These are phyloP conservation scores for Bryum argenteum DNA, from an alignment of 225 moss, liverwort and hornwort species.

Conservation along the genomic window DNA sequence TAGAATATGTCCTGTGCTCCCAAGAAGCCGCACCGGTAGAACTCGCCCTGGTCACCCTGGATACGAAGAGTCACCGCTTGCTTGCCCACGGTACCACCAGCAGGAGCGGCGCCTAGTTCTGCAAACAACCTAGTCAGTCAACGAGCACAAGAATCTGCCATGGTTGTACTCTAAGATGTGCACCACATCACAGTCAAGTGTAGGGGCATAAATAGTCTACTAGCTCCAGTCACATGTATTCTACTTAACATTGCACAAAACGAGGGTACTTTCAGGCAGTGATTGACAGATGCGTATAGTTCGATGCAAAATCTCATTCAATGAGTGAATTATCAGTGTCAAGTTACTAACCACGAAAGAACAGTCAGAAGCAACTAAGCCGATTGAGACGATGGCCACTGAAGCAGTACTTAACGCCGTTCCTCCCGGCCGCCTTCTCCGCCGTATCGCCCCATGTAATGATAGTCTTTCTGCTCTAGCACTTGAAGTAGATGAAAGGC, in stretches of 20 bases:
- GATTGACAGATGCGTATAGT: too few relatives aligned
- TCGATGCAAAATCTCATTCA: too few relatives aligned
- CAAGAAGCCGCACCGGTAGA: constrained; percentile 11
- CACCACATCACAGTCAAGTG: too few relatives aligned
- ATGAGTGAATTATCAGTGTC: too few relatives aligned
- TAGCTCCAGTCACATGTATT: too few relatives aligned
- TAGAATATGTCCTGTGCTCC: constrained; percentile 22
- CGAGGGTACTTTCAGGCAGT: too few relatives aligned
- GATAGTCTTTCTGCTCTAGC: background rate
- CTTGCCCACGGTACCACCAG: background rate
- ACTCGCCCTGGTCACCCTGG: constrained; percentile 3
- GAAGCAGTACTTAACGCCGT: constrained; percentile 20
- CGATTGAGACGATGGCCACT: background rate
- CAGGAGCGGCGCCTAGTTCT: constrained; percentile 26
- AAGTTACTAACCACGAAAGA: too few relatives aligned
- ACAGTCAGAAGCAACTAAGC: constrained; percentile 16
- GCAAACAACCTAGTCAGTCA: background rate
- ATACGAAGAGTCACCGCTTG: constrained; percentile 17
- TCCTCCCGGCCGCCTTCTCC: background rate
- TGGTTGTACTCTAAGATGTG: too few relatives aligned
- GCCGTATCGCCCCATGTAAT: constrained; percentile 20
- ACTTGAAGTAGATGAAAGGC: constrained; percentile 4
- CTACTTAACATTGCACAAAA: too few relatives aligned
- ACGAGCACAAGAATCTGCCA: too few relatives aligned
- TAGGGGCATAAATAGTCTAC: too few relatives aligned